Evolutionary conservation across 495 filamentous ascomycete genomes (phyloP).

Genomic region (Cudoniella acicularis): DNA sequence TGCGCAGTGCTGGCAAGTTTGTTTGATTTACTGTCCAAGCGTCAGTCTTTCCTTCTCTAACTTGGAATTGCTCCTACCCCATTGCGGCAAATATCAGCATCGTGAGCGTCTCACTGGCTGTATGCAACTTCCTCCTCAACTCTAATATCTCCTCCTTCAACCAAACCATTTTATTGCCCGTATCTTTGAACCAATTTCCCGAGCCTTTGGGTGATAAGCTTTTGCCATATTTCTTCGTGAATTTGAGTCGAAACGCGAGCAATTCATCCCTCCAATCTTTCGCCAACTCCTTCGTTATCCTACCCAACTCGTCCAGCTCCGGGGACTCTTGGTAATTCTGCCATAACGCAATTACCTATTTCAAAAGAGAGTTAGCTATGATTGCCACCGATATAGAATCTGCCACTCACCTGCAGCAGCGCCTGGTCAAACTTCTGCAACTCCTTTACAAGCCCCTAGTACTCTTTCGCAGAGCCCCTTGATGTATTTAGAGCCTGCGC

Average conservation of each 20-base stretch:
- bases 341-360: conserved; percentile 4
- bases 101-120: not conserved
- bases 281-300: not conserved
- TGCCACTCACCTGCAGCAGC: not conserved
- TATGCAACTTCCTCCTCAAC: conserved; percentile 7
- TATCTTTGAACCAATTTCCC: conserved; percentile 9
- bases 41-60: not conserved
- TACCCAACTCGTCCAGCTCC: not conserved
- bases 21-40: conserved; percentile 10
- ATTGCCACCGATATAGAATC: not conserved
- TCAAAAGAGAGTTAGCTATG: not conserved
- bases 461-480: not conserved
- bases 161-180: not conserved
- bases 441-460: not conserved
- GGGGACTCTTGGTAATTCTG: conserved; percentile 10
- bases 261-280: conserved; percentile 2
- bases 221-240: conserved; percentile 10
- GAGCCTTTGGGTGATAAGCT: not conserved
- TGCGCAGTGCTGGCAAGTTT: not conserved
- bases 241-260: conserved; percentile 2
- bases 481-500: not conserved
- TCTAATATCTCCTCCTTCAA: conserved; percentile 14
- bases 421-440: conserved; percentile 1
- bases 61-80: not conserved
- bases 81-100: conserved; percentile 1